phyloP scores from a whole-genome alignment of 805 yeast species.

The Cyberlindnera meyerae region DNA sequence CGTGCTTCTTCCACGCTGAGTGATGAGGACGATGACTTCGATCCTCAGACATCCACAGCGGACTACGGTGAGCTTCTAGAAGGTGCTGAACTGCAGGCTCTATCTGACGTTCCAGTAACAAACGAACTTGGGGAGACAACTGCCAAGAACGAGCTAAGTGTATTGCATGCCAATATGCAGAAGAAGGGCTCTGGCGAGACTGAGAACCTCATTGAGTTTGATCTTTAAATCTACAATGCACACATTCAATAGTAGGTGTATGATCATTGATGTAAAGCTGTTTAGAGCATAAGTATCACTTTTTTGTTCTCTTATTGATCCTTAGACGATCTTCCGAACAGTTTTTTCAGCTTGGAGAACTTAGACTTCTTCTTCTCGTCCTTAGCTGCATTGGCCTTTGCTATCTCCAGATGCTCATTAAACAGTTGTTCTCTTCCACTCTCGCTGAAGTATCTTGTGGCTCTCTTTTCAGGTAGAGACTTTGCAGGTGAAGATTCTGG shows the following conservation, averaged over 20 bases:
- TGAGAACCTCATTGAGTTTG: constrained; percentile 39
- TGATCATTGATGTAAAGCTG: no score
- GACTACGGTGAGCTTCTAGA: constrained; percentile 43
- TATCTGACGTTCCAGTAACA: constrained; percentile 30
- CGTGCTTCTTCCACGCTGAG: constrained; percentile 9
- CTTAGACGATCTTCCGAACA: constrained; percentile 33
- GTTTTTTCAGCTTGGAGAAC: constrained; percentile 34
- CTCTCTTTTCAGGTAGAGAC: constrained; percentile 23
- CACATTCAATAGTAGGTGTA: no score
- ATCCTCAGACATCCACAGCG: constrained; percentile 35
- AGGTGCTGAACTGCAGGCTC: constrained; percentile 44
- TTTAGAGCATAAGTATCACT: no score
- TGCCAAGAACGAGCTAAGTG: constrained; percentile 24
- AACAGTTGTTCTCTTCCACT: constrained; percentile 15
- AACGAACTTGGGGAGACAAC: constrained; percentile 7
- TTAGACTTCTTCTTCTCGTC: constrained; percentile 26
- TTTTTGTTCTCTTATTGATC: neutral
- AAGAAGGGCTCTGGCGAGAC: constrained; percentile 4
- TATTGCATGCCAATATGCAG: constrained; percentile 27
- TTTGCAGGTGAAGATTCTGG: constrained; percentile 24
- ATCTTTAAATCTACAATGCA: constrained; percentile 4
- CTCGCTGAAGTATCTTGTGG: constrained; percentile 28
- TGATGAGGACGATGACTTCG: constrained; percentile 45
- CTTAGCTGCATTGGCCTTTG: constrained; percentile 4
- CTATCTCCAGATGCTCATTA: constrained; percentile 10